phyloP scores from a whole-genome alignment of 441 rosid species.

The Populus tomentosa region DNA sequence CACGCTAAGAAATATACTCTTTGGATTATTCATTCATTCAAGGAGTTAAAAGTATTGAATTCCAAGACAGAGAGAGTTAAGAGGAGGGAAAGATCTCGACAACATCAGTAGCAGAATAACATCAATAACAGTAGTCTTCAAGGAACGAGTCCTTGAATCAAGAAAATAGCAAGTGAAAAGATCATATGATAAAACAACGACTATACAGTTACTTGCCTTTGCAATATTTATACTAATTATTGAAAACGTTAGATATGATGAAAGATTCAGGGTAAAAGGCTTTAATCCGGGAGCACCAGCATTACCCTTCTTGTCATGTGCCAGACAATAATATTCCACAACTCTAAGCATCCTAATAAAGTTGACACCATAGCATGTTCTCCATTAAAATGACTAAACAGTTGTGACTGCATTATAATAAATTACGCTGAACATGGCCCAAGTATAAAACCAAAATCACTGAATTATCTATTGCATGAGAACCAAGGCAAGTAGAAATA shows the following conservation, averaged over 20 bases:
- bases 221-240: background rate
- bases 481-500: background rate
- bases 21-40: too few relatives aligned
- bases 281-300: background rate
- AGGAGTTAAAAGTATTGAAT: too few relatives aligned
- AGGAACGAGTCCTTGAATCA: background rate
- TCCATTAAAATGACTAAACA: background rate
- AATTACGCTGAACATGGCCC: background rate
- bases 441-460: background rate
- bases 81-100: conserved; percentile 1
- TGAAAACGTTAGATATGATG: background rate
- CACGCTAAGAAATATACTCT: too few relatives aligned
- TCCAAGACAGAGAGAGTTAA: background rate
- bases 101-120: background rate
- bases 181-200: background rate
- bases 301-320: background rate
- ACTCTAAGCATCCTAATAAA: background rate
- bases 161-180: background rate
- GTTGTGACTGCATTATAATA: background rate
- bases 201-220: background rate
- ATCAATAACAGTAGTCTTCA: background rate
- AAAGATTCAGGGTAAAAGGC: background rate
- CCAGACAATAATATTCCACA: background rate
- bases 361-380: background rate
- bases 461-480: background rate